Percentiles rank a stretch among this genome's conserved stretches.
phyloP scores from a whole-genome alignment of 2,329 filamentous ascomycete species.

The Fusarium oxysporum region DNA sequence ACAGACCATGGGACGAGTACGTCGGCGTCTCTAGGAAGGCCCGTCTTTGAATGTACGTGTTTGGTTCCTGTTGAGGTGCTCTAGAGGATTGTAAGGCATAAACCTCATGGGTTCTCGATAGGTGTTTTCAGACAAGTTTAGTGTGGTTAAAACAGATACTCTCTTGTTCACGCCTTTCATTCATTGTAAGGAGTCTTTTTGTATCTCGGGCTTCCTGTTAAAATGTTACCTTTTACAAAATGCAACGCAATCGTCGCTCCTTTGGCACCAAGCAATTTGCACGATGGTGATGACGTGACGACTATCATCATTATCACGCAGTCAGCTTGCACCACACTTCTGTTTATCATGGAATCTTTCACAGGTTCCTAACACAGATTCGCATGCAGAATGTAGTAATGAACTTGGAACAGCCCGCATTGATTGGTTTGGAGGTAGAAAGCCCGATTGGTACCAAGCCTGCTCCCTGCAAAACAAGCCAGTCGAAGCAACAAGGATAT shows the following conservation, averaged over 20 bases:
- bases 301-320: slow-evolving; percentile 32
- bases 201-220: not conserved
- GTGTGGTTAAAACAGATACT: not conserved
- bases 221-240: slow-evolving; percentile 2
- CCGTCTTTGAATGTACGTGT: not conserved
- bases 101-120: not conserved
- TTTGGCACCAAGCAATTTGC: not conserved
- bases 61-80: not conserved
- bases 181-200: not conserved
- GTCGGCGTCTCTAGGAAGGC: not conserved
- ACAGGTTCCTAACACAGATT: slow-evolving; percentile 16
- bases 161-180: not conserved
- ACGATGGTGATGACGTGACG: slow-evolving; percentile 37
- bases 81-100: not conserved
- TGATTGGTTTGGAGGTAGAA: slow-evolving; percentile 29
- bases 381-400: slow-evolving; percentile 1
- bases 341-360: slow-evolving; percentile 39
- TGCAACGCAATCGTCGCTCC: not conserved
- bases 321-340: slow-evolving; percentile 36
- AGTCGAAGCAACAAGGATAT: slow-evolving; percentile 29
- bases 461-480: slow-evolving; percentile 21
- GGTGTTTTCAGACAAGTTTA: not conserved
- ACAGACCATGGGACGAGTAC: slow-evolving; percentile 5
- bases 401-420: slow-evolving; percentile 8
- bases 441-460: slow-evolving; percentile 13